Conservation (phyloP, 2,329 filamentous ascomycete genomes). For the Botrytis pseudocinerea region DNA sequence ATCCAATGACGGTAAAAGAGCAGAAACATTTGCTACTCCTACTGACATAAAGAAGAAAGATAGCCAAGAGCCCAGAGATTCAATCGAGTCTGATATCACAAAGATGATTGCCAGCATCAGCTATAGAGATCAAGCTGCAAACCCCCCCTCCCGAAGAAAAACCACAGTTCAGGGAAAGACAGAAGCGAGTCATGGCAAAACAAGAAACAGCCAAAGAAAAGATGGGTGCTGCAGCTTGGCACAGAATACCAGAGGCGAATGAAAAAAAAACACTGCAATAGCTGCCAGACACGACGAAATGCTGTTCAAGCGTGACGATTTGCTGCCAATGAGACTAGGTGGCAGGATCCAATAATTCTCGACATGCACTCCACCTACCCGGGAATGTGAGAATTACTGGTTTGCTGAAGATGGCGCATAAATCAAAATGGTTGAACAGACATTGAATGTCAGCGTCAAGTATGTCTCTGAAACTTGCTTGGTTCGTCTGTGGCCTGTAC, state of each 20-base stretch:
- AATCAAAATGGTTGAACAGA: not conserved
- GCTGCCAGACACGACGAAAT: no score
- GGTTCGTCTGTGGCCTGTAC: not conserved
- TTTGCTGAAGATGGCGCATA: not conserved
- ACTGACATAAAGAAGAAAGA: rapidly evolving
- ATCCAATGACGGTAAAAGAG: not conserved
- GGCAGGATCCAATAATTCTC: not conserved
- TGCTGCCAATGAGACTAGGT: not conserved
- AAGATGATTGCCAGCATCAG: not conserved
- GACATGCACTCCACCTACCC: not conserved
- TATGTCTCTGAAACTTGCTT: not conserved
- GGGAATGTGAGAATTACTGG: not conserved
- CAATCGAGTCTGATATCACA: not conserved
- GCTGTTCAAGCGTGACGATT: rapidly evolving
- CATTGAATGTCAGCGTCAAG: not conserved
- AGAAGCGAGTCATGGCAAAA: not conserved
- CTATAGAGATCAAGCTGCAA: not conserved
- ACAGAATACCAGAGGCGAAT: not conserved
- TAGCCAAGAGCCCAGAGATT: not conserved
- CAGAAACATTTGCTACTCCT: not conserved
- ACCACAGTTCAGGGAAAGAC: not conserved
- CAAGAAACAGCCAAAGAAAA: not conserved
- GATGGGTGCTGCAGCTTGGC: not conserved
- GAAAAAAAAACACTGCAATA: no score
- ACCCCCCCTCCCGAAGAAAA: not conserved